These are phyloP conservation scores for Candida ipomoeae DNA, from an alignment of 805 yeast species.

Conservation along the genomic window DNA sequence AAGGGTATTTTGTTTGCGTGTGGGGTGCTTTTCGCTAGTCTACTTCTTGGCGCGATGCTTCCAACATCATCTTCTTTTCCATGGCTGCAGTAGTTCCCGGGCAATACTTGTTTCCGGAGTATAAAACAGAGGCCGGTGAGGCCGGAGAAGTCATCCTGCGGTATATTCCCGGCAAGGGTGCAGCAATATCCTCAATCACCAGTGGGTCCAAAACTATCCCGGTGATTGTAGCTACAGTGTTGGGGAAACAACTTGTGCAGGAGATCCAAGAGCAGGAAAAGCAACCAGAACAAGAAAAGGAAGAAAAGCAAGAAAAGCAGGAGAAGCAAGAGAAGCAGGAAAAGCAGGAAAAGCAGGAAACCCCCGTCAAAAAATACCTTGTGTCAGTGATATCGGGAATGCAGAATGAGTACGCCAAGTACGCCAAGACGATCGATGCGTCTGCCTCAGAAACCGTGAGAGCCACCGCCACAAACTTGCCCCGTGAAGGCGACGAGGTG, in stretches of 20 bases:
- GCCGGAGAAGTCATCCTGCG: constrained; percentile 31
- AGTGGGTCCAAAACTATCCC: constrained; percentile 36
- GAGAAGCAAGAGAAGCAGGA: background rate
- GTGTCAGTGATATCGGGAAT: constrained; percentile 30
- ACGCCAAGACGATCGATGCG: constrained; percentile 20
- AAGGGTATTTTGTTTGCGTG: background rate
- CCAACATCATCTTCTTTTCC: constrained; percentile 4
- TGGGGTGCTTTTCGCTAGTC: background rate
- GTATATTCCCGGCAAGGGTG: constrained; percentile 64
- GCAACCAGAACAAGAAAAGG: constrained; percentile 6
- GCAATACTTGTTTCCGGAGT: constrained; percentile 64
- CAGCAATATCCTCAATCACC: constrained; percentile 46
- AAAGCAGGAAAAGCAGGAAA: constrained; percentile 2
- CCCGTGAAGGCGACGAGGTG: constrained; percentile 81
- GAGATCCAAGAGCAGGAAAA: constrained; percentile 15
- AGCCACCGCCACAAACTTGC: constrained; percentile 49
- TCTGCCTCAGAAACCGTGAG: constrained; percentile 16
- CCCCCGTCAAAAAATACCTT: constrained; percentile 20
- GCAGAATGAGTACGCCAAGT: constrained; percentile 23
- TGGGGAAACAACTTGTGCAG: constrained; percentile 51
- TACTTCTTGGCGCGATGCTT: constrained; percentile 3
- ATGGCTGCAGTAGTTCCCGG: constrained; percentile 53
- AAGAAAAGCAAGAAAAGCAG: too few relatives aligned
- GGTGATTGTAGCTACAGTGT: constrained; percentile 53
- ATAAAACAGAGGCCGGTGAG: constrained; percentile 25